Percentiles rank a stretch among this genome's conserved stretches.
Conservation (phyloP, 768 basidiomycete species). For the Pisolithus albus region DNA sequence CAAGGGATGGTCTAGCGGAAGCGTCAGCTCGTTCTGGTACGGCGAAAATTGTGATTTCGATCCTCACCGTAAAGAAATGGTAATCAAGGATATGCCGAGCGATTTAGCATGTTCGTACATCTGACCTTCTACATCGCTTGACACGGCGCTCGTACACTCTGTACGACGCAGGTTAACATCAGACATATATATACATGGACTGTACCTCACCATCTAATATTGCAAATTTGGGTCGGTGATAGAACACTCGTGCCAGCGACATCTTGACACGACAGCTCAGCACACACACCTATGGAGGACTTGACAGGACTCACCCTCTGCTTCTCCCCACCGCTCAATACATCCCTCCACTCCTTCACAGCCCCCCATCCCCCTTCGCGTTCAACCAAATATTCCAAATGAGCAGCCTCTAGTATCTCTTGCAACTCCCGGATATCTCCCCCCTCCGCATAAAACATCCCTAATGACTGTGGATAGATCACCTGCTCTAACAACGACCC, state of each 20-base stretch:
- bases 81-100: slow-evolving; percentile 86
- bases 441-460: slow-evolving; percentile 66
- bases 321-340: slow-evolving; percentile 94
- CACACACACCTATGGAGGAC: neutral
- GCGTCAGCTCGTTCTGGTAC: neutral
- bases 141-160: slow-evolving; percentile 96
- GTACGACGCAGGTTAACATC: slow-evolving; percentile 3
- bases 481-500: slow-evolving; percentile 89
- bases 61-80: slow-evolving; percentile 76
- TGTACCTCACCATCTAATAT: slow-evolving; percentile 69
- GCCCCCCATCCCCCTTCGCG: slow-evolving; percentile 88
- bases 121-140: slow-evolving; percentile 89
- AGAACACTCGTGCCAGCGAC: slow-evolving; percentile 90
- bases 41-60: neutral
- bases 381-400: slow-evolving; percentile 76
- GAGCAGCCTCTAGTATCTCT: slow-evolving; percentile 72
- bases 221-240: slow-evolving; percentile 76
- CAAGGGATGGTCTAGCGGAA: slow-evolving; percentile 62
- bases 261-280: slow-evolving; percentile 44
- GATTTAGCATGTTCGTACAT: slow-evolving; percentile 94
- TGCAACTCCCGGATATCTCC: slow-evolving; percentile 61
- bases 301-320: slow-evolving; percentile 53
- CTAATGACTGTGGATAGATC: slow-evolving; percentile 69
- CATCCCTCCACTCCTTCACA: slow-evolving; percentile 93
- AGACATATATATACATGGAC: neutral